A percentile compares a stretch with the other conserved stretches of the same genome.
Conservation (phyloP, 2,329 filamentous ascomycete genomes). For the Verticillium tricorpus region DNA sequence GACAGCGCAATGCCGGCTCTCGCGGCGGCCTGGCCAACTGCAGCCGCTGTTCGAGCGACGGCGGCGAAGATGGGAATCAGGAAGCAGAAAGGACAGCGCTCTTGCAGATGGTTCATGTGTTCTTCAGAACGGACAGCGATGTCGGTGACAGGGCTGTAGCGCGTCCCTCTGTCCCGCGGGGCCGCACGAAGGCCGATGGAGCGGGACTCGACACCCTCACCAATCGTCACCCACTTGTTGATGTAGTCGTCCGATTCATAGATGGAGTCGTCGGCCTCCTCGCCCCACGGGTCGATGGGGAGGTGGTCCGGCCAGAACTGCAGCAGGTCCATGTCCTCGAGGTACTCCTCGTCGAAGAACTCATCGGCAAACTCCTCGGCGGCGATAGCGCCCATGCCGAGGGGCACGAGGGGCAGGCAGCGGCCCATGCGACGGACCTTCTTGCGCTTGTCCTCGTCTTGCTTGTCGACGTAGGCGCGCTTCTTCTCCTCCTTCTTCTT, state of each 20-base stretch:
- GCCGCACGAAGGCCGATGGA: not conserved
- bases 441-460: constrained; percentile 1
- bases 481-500: constrained; percentile 1
- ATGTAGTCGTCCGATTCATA: constrained; percentile 1
- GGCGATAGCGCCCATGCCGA: not conserved
- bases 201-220: not conserved
- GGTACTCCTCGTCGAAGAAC: constrained; percentile 1
- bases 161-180: not conserved
- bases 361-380: not conserved
- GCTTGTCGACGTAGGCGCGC: not conserved
- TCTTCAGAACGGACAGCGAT: not conserved
- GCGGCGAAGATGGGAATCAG: not conserved
- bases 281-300: not conserved
- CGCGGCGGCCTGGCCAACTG: not conserved
- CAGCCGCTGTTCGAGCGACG: not conserved
- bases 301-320: not conserved
- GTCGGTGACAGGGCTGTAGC: not conserved
- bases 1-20: not conserved
- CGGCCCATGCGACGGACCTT: constrained; percentile 1
- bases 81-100: not conserved
- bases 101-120: not conserved
- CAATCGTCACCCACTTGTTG: not conserved
- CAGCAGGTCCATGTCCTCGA: constrained; percentile 1
- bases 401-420: not conserved
- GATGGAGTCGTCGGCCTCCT: not conserved